Evolutionary conservation across 2,329 filamentous ascomycete genomes (phyloP), one percentile per base, ranked within the genome.

Genomic region (Xylaria sp.): DNA sequence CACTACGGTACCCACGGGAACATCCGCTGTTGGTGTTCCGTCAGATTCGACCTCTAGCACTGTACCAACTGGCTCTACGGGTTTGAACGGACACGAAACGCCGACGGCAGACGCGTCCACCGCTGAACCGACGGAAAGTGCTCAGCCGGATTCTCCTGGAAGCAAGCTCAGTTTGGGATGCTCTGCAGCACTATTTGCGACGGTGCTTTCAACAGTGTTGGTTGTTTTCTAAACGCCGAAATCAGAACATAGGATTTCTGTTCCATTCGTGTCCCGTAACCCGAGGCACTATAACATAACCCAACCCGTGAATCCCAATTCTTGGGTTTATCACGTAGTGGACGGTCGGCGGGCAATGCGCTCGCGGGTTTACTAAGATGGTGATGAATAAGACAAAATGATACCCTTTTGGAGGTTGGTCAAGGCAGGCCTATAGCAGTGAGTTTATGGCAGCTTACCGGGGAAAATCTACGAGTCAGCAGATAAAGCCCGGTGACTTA

Each of bases 81-180:
- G 78, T 2, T 68, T 78, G 19, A 73, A 74, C 58, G 77, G 78
- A 31, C 75, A 79, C 56, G 74, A 77, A 59, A 76, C 77, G 14
- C 65, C 74, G 4, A 67, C 72, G 21, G 71, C 70, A 21, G 67
- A n/a, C 55, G 9, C 37, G 5, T 37, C 62, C 11, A 17, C 51
- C 9, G 58, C 42, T 28, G 67, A 35, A 63, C 72, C 21, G 64
- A 68, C 69, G 40, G 54, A 69, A 15, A 49, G 64, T 25, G 61
- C 71, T 12, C 57, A 70, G 4, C 51, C 68, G 1, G 68, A 73
- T 11, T 73, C 74, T 7, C 58, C 70, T 4, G 63, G 68, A 54
- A 53, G 61, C 64, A 65, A 66, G 65, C 43, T 74, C 19, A 59
- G 57, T 53, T 61, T 63, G 46, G 60, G 58, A 52, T 60, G 63